Base-by-base conservation (phyloP, 129 eudicot genomes). In the Lactuca sativa region DNA sequence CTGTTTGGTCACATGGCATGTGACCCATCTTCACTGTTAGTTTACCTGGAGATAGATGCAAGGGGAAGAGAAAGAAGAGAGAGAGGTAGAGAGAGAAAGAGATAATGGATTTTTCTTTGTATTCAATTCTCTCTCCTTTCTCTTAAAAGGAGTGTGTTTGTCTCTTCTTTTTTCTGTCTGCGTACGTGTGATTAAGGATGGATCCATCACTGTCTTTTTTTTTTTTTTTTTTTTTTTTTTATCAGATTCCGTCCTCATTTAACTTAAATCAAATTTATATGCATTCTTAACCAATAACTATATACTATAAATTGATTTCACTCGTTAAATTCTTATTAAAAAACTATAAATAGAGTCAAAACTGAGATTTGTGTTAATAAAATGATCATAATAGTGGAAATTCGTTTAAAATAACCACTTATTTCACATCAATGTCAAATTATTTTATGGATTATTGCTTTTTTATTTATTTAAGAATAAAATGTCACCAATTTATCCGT, bases 151-250 rank as follows among this genome's bases (percentile, higher is more conserved):
- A 77, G 81, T 77, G 81, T 69, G 86, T 86, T 89, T 90, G 96
- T 91, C 86, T 88, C 83, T 82, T 77, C 71, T 77, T 77, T 69
- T 61, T 81, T 80, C 74, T 78, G 60, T 82, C 66, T 77, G 88
- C 88, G 96, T 86, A 79, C 96, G 96, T 92, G 96, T 84, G 98
- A 92, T 79, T 86, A 80, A 83, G 86, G 90, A 88, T 83, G 66
- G 95, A 90, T 85, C 86, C 66, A 79, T 90, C 91, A 69, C 82
- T 83, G 64, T 84, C 86, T 72, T 74, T 78, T 78, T 77, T 63
- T 16, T 85, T 72, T 74, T 78, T 78, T 78, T 77, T 63, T 16
- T 85, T 72, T 74, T 78, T 78, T 77, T 63, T 16, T 47, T 74
- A 69, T 47, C 44, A 86, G 86, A 87, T 87, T 87, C 88, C 86